Evolutionary conservation across 1,139 yeast species (phyloP), one percentile per base, ranked within the genome.

Genomic region (Geotrichum cucujoidarum): DNA sequence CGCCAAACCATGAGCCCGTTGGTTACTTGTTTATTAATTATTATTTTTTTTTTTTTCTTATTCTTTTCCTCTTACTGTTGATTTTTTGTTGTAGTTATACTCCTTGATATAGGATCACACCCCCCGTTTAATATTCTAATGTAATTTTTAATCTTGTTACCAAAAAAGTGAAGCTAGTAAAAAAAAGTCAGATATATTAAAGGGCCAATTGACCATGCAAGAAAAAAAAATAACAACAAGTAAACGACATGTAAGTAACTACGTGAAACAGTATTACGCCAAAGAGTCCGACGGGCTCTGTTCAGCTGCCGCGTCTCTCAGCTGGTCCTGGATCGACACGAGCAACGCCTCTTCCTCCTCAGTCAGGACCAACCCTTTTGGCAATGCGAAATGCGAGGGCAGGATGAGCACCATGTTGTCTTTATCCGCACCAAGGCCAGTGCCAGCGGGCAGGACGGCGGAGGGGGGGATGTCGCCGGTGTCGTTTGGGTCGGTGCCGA

Each of bases 331-430:
- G 25, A 51, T 51, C 10, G 44, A 38, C 3, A 47, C 53, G 16
- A 51, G 33, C 44, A 51, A 27, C 5, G 49, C 48, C 22, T 51
- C 50, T 32, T 51, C 53, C 29, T 51, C 53, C 27, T 45, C 51
- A 5, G 51, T 48, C 14, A 51, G 34, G 18, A 45, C 51, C 30
- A 51, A 36, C 11, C 50, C 51, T 20, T 42, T 21, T 5, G 53
- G 51, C 17, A 48, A 32, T 10, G 48, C 22, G 30, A 39, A 51
- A 32, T 51, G 51, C 16, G 49, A 36, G 11, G 53, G 47, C 21
- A 51, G 44, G 18, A 51, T 48, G n/a, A 51, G 29, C 4, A 51
- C 53, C 27, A 40, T 13, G 41, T 43, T 40, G 31, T 16, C 16
- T 18, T 21, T 5, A 30, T 8, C 21, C 7, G 34, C 30, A 10